phyloP scores from a whole-genome alignment of 352 stramenopile genomes.

The Elongisporangium anandrum region DNA sequence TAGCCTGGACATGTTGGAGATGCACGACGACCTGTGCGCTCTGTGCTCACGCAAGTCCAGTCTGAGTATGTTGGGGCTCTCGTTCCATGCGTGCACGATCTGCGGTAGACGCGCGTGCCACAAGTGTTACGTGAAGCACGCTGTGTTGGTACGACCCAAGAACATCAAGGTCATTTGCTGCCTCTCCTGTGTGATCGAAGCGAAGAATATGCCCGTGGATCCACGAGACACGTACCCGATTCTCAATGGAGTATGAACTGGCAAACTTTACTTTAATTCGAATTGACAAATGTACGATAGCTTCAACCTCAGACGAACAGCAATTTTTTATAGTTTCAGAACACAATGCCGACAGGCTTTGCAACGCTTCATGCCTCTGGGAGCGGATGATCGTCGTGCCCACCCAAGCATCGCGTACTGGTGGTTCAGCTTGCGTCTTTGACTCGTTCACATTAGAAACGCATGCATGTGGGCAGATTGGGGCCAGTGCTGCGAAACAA shows the following conservation, averaged over 20 bases:
- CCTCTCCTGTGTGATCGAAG: conserved; percentile 33
- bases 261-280: neutral
- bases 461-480: neutral
- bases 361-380: neutral
- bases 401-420: neutral
- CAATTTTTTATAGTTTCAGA: conserved; percentile 1
- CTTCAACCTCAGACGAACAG: neutral
- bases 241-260: conserved; percentile 1
- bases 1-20: neutral
- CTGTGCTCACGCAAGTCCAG: neutral
- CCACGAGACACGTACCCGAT: conserved; percentile 34
- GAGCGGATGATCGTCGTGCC: neutral
- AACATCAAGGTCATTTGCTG: conserved; percentile 31
- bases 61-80: neutral
- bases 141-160: conserved; percentile 18
- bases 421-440: neutral
- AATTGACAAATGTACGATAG: neutral
- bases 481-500: neutral
- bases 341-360: neutral
- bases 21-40: neutral
- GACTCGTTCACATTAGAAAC: neutral
- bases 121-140: conserved; percentile 37
- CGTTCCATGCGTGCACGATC: conserved; percentile 24
- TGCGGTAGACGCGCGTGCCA: conserved; percentile 24
- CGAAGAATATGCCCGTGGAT: conserved; percentile 26